Base-by-base conservation (phyloP, 305 asterid species). In the Solanum chacoense region DNA sequence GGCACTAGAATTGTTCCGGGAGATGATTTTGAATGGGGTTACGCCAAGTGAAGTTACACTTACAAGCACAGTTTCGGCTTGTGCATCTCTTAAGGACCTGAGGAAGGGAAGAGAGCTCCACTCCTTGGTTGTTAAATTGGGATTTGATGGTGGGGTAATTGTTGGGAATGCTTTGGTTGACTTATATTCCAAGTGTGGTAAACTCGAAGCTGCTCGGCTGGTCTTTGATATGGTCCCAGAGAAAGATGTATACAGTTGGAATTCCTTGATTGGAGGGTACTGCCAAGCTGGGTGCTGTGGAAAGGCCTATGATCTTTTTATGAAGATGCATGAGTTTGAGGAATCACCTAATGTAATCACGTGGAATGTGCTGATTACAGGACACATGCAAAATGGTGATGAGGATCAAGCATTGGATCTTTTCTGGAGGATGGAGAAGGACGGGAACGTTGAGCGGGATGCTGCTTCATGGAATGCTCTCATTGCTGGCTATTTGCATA, bases 381-480 rank as follows among this genome's bases (percentile, higher is more conserved):
- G 98, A 22, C 94, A 94, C 89, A 93, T 96, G 89, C 95, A 92
- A 72, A 94, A 90, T 84, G 99, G 96, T 67, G 98, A 95, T 69
- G 98, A 93, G 87, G 99, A 95, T 92, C 93, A 91, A 86, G 99
- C 99, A 11, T 89, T 93, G 94, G 98, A 95, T 92, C 95, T 95
- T 89, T 95, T 96, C 90, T 90, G 90, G 78, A 91, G 85, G 89
- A 96, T 96, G 99, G 99, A 94, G 91, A 92, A 88, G 86, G 91
- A 88, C 18, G 96, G 97, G 80, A 92, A 90, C 28, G 90, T 95
- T 89, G 92, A 90, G 80, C 93, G 92, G 24, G 97, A 95, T 80
- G 90, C 94, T 72, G 97, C 98, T 45, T 92, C 99, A 24, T 96
- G 99, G 99, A 96, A 96, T 40, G 92, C 98, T 89, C 94, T 96